Base-by-base conservation (phyloP, 1,284 basidiomycete species). In the Moesziomyces globuligerus region DNA sequence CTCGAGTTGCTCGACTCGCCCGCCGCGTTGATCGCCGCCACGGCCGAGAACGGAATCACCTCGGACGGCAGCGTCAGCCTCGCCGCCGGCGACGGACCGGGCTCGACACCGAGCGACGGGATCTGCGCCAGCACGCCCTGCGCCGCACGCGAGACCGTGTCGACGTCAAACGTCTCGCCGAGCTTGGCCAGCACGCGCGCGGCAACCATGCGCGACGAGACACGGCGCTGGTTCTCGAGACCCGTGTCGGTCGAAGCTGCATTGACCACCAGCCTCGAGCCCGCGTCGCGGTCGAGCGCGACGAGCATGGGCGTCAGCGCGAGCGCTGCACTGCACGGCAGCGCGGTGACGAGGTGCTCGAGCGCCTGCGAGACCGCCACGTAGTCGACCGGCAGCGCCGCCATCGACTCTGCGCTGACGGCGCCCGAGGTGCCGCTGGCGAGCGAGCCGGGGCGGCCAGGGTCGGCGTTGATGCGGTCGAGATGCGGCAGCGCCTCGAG, bases 301-400 rank as follows among this genome's bases (percentile, higher is more conserved):
- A 93, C 80, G 36, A 98, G 83, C 90, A 95, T 94, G 1, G 94
- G 94, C 29, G 92, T 85, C 26, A 91, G 89, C 0, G 90, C 89
- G 20, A 93, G 83, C 34, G 95, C 78, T 1, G 90, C 90, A 23
- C 90, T 87, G 25, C 90, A 84, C 0, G 94, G 92, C 17, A 90
- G 81, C 38, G 89, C 86, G 49, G 88, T 85, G 46, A 93, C 89
- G 15, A 91, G 84, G 3, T 87, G 86, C 17, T 85, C 86, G 26
- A 97, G 85, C 42, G 94, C 86, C 37, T 86, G 85, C n/a, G 90
- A 83, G 36, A 93, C 87, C 67, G 89, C 88, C 2, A 88, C 85
- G 80, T 92, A 94, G 80, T 97, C 94, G 32, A 89, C 88, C 13
- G 90, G 85, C 4, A 86, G 86, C 67, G 66, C 59, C 20, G 72